A percentile compares a stretch with the other conserved stretches of the same genome.
Evolutionary conservation across 306 rosid genomes (phyloP).

Genomic region (Cucumis cinereus): DNA sequence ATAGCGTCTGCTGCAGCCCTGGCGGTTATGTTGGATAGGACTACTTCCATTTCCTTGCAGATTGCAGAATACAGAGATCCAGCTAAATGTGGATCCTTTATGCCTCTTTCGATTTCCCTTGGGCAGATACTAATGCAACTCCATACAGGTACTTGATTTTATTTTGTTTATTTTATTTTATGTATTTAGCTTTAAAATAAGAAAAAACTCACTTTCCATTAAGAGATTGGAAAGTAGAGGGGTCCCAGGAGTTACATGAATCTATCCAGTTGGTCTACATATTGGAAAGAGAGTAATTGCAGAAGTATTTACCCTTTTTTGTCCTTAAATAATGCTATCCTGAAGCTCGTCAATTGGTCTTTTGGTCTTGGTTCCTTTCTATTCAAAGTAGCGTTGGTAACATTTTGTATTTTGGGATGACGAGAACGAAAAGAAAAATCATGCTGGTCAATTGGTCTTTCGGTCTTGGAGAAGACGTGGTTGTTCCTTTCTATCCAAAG

Average conservation of each 20-base stretch:
- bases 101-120: slow-evolving; percentile 79
- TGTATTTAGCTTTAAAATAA: too few species aligned
- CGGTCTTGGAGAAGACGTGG: not conserved
- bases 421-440: not conserved
- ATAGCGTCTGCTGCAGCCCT: slow-evolving; percentile 65
- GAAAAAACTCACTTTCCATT: not conserved
- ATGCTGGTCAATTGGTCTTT: not conserved
- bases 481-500: not conserved
- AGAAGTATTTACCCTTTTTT: not conserved
- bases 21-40: slow-evolving; percentile 69
- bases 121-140: slow-evolving; percentile 86
- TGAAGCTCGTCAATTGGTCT: not conserved
- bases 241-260: not conserved
- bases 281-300: not conserved
- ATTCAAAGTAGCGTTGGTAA: not conserved
- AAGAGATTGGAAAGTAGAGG: not conserved
- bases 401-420: not conserved
- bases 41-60: slow-evolving; percentile 66
- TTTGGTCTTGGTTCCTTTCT: not conserved
- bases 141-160: slow-evolving; percentile 46
- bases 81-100: slow-evolving; percentile 75
- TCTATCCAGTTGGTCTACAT: not conserved
- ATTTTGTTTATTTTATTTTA: too few species aligned
- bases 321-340: not conserved
- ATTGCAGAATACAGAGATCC: slow-evolving; percentile 80